Percentiles rank a stretch among this genome's conserved stretches.
phyloP scores from a whole-genome alignment of 768 basidiomycete species.

The Rhizopogon rudus region DNA sequence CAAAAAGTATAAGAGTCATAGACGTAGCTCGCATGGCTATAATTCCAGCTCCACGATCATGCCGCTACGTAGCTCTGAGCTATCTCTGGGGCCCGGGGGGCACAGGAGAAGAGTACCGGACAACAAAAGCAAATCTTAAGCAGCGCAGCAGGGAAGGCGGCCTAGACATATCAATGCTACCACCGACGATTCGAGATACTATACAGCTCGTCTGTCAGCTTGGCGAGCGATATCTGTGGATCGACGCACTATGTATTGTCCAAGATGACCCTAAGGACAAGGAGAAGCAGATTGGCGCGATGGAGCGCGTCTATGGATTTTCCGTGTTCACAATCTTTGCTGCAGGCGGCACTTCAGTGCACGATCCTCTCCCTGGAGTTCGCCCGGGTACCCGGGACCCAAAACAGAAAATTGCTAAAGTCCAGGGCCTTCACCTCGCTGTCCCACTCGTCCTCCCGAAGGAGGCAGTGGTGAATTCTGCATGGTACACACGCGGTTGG shows the following conservation, averaged over 20 bases:
- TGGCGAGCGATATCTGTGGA: constrained; percentile 6
- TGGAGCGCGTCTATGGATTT: constrained; percentile 2
- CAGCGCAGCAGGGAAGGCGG: not conserved
- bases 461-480: not conserved
- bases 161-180: not conserved
- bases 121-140: not conserved
- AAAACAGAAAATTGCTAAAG: not conserved
- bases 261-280: constrained; percentile 3
- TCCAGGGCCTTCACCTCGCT: constrained; percentile 5
- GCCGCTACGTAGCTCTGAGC: constrained; percentile 6
- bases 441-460: not conserved
- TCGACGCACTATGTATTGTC: constrained; percentile 8
- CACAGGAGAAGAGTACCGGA: constrained; percentile 2
- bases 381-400: not conserved
- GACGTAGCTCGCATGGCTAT: constrained; percentile 1
- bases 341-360: not conserved
- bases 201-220: constrained; percentile 1
- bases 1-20: not conserved
- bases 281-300: constrained; percentile 1
- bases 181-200: constrained; percentile 3
- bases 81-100: constrained; percentile 2
- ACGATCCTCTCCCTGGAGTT: not conserved
- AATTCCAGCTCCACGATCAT: not conserved
- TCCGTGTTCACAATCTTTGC: constrained; percentile 3
- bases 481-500: constrained; percentile 18